phyloP scores from a whole-genome alignment of 176 grass and related monocot species.

The Aegilops umbellulata region DNA sequence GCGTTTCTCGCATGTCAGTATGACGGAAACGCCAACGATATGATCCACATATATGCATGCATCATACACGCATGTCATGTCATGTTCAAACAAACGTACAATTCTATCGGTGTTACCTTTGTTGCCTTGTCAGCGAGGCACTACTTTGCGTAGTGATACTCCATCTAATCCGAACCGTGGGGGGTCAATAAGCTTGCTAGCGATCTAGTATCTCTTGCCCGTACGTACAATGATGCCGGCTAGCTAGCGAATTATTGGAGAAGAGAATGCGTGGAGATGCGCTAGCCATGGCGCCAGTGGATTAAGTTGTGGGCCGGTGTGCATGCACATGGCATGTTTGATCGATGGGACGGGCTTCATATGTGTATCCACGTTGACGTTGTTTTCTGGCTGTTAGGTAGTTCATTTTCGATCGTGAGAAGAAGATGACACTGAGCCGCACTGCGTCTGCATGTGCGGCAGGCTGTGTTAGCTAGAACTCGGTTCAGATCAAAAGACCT shows the following conservation, averaged over 20 bases:
- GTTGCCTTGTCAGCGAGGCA: slow-evolving; percentile 24
- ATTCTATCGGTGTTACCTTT: neutral
- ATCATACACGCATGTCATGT: neutral
- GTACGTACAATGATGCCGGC: neutral
- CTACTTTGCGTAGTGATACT: neutral
- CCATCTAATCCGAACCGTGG: neutral
- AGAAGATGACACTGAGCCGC: neutral
- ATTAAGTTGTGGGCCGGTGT: slow-evolving; percentile 5
- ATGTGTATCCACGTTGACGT: slow-evolving; percentile 1
- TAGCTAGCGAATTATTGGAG: slow-evolving; percentile 23
- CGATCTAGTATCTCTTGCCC: neutral
- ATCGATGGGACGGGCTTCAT: neutral
- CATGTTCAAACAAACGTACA: neutral
- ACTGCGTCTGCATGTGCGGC: neutral
- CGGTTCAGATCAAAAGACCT: neutral
- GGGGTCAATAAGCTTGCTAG: neutral
- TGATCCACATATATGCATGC: neutral
- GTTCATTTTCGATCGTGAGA: neutral
- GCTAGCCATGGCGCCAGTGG: neutral
- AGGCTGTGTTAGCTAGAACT: neutral
- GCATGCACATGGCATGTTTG: slow-evolving; percentile 49
- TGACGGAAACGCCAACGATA: neutral
- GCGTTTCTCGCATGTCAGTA: neutral
- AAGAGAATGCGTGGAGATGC: neutral
- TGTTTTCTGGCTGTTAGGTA: slow-evolving; percentile 21